Evolutionary conservation across 2,329 filamentous ascomycete species (phyloP), one percentile per base, ranked within the genome.

Genomic region (Fusarium virguliforme): DNA sequence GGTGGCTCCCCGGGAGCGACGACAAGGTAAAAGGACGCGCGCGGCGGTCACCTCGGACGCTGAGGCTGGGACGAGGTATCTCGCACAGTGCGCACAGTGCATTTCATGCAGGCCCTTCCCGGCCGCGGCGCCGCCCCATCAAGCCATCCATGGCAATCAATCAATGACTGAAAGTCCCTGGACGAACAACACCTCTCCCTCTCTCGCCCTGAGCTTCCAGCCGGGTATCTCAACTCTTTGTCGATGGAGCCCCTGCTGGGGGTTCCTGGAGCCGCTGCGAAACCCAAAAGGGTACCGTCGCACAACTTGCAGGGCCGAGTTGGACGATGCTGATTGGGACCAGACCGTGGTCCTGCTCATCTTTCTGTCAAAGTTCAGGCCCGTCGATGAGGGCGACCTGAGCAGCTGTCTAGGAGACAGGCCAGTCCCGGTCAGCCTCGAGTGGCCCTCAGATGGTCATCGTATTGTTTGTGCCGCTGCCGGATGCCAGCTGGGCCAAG

Each of bases 261-360:
- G 57, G 57, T 54, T 61, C 46, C 58, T 32, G 41, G 53, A 34
- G n/a, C 35, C 40, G n/a, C 35, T 50, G 41, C 30, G 22, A 30
- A 46, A 18, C 62, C 68, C 62, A 53, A 72, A 70, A 55, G 55
- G 58, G 59, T 60, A 67, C 56, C 40, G 54, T 71, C 66, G 46
- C 62, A 41, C 50, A 64, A 57, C 57, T 59, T 48, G 15, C 62
- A 67, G 68, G 54, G 59, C 62, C 59, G 62, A 60, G 65, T 60
- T 60, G 18, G 46, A 61, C 37, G 60, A 63, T 65, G 48, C 53
- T 74, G 63, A 73, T 69, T 72, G 65, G 74, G 62, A 68, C 65
- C 71, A 74, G 64, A 41, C 41, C 51, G 61, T 62, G 65, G 70
- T 73, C 74, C 73, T 76, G 64, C 65, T 75, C 72, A 75, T 76